Percentiles rank a stretch among this genome's conserved stretches.
Conservation (phyloP, 495 filamentous ascomycete species). For the Xylona heveae region DNA sequence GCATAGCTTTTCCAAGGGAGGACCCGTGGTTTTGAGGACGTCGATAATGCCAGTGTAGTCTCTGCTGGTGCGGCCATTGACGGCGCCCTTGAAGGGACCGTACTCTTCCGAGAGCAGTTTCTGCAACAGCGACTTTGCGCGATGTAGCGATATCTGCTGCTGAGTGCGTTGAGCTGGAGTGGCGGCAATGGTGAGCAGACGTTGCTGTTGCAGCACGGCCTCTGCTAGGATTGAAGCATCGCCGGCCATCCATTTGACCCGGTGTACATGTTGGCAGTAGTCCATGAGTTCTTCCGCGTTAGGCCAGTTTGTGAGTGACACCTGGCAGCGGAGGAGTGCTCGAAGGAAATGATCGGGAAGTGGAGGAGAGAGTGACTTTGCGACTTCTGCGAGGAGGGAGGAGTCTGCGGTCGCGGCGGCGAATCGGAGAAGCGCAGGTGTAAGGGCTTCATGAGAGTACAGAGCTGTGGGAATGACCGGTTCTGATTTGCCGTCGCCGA, state of each 20-base stretch:
- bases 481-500: constrained; percentile 32
- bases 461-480: constrained; percentile 24
- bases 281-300: constrained; percentile 22
- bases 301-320: constrained; percentile 21
- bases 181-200: constrained; percentile 1
- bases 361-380: constrained; percentile 17
- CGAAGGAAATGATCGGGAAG: constrained; percentile 23
- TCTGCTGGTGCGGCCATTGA: too few relatives aligned
- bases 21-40: too few relatives aligned
- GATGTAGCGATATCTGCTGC: neutral
- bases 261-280: constrained; percentile 18
- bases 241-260: constrained; percentile 25
- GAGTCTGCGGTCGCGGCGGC: constrained; percentile 28
- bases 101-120: too few relatives aligned
- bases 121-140: too few relatives aligned
- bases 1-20: too few relatives aligned
- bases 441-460: constrained; percentile 26
- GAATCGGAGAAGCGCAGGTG: constrained; percentile 35
- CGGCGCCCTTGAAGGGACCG: too few relatives aligned
- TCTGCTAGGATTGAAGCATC: constrained; percentile 22
- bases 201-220: constrained; percentile 20
- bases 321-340: constrained; percentile 26
- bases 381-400: constrained; percentile 22
- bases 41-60: too few relatives aligned
- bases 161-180: neutral